Base-by-base conservation (phyloP, 768 basidiomycete genomes). In the Collybia nuda region DNA sequence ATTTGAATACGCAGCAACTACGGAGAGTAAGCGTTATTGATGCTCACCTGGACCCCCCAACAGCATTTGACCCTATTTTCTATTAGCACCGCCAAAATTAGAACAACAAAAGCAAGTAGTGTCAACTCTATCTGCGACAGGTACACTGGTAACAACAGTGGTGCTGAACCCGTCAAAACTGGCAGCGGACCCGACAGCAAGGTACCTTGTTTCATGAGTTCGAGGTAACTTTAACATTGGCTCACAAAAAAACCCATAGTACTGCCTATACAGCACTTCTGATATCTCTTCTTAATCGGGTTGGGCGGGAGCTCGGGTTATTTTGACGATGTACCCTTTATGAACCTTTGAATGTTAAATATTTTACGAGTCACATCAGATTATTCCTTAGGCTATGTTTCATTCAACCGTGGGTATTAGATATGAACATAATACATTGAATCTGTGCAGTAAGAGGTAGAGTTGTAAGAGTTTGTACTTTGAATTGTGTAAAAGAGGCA, bases 151-250 rank as follows among this genome's bases (percentile, higher is more conserved):
- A 69, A 70, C 51, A 54, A 58, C 51, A 49, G 46, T 44, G 69
- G 69, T 18, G 66, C 51, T 19, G 69, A 70, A 39, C 69, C 69
- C 6, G 26, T 53, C 43, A 61, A 63, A 45, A 53, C 40, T 40
- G 67, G 67, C 26, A 62, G 57, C 42, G 67, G 67, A 29, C 62
- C 67, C n/a, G 68, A 70, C 48, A 61, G 65, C 57, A 62, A 48
- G 38, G 68, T 70, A 50, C 40, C 62, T 52, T 6, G 9, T 17
- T 32, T 12, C 39, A 19, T 40, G 22, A 2, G 7, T 5, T 9
- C 4, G 22, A 12, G 21, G 19, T n/a, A 23, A 14, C 19, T 8
- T 26, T 23, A 6, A 17, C 3, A 2, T 8, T 21, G 8, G 17
- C 23, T 15, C 22, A 22, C 11, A 42, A 21, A 19, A 36, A 38